Base-by-base conservation (phyloP, 768 basidiomycete species). In the Calocybe cyanea region DNA sequence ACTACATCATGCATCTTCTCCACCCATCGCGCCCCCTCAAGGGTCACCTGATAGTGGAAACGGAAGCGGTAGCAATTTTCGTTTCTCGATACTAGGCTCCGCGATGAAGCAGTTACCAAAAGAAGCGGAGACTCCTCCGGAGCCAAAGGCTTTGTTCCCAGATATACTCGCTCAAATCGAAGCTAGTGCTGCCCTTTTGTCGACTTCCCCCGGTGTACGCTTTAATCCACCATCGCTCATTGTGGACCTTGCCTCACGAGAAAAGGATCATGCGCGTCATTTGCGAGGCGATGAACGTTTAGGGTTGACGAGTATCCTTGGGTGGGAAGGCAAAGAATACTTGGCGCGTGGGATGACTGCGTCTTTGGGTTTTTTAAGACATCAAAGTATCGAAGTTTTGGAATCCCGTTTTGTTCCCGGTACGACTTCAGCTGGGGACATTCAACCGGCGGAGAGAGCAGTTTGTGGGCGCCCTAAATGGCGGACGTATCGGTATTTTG, bases 271-370 rank as follows among this genome's bases (percentile, higher is more conserved):
- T 11, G 43, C 54, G 28, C 57, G 71, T 0, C 59, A 67, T 31
- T 58, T 85, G 15, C 70, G 66, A 19, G 83, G 78, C 7, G 80
- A 83, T 51, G 84, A 86, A 60, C 69, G 68, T 40, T 68, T 68
- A 0, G 81, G 73, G 18, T 58, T 86, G 20, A 53, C 53, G 18
- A 77, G 75, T 49, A 52, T 85, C 3, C 65, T 83, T 0, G 84
- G 85, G 1, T 87, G 84, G 83, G 75, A 78, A 32, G 68, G 70
- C 31, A 61, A 61, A 51, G 70, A 72, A 31, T 57, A 67, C 8
- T 48, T 59, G 36, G 74, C 67, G 6, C 63, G 57, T 13, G 73
- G 71, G 4, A 75, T 85, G 76, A 57, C 61, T 5, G 80, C 78
- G 7, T 62, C 69, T 3, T 34, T 51, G 2, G 80, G 80, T 10